phyloP scores from a whole-genome alignment of 805 yeast genomes.

The Vanderwaltozyma yarrowii region DNA sequence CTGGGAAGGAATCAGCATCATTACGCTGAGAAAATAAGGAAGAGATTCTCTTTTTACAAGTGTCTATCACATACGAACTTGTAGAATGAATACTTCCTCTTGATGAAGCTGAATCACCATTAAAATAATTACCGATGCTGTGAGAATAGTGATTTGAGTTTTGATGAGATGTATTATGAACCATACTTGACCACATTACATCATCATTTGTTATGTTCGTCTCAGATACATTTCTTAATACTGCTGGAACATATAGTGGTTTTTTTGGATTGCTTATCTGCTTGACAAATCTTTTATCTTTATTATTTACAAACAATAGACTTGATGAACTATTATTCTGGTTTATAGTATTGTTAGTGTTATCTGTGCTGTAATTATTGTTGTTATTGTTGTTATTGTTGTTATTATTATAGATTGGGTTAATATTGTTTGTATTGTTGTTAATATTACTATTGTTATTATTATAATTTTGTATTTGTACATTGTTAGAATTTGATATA shows the following conservation, averaged over 20 bases:
- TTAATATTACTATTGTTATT: too few relatives aligned
- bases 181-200: constrained; percentile 13
- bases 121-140: background rate
- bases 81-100: constrained; percentile 21
- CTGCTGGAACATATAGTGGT: constrained; percentile 89
- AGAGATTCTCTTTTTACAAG: constrained; percentile 9
- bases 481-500: too few relatives aligned
- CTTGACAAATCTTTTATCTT: constrained; percentile 30
- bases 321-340: too few relatives aligned
- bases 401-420: too few relatives aligned
- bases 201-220: constrained; percentile 36
- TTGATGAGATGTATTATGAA: background rate
- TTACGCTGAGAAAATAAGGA: constrained; percentile 10
- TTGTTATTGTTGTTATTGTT: too few relatives aligned
- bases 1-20: background rate
- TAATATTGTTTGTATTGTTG: too few relatives aligned
- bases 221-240: constrained; percentile 44
- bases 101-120: constrained; percentile 6
- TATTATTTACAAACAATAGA: background rate
- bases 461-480: too few relatives aligned
- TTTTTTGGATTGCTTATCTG: constrained; percentile 74
- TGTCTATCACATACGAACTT: constrained; percentile 12
- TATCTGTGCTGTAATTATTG: too few relatives aligned
- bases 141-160: background rate
- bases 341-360: too few relatives aligned